These are phyloP conservation scores for Paulownia fortunei DNA, from an alignment of 257 asterid species.

Conservation along the genomic window DNA sequence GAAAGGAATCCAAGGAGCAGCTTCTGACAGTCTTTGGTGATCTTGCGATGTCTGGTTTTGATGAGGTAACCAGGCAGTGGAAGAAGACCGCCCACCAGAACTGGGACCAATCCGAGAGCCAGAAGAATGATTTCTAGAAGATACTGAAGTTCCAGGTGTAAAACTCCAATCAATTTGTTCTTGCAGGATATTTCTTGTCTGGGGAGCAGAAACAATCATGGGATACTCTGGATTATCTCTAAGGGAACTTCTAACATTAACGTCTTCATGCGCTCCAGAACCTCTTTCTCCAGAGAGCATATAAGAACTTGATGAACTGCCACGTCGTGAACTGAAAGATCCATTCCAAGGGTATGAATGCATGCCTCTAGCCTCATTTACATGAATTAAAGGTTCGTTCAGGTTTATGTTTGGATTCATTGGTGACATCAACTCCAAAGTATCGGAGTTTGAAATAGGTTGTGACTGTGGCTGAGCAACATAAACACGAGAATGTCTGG, in stretches of 20 bases:
- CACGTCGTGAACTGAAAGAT: constrained; percentile 49
- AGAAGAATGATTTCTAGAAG: constrained; percentile 54
- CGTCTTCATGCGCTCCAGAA: constrained; percentile 48
- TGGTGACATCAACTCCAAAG: constrained; percentile 47
- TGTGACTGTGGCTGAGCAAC: constrained; percentile 41
- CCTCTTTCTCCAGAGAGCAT: constrained; percentile 55
- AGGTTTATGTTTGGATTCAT: constrained; percentile 36
- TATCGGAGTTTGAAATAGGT: constrained; percentile 41
- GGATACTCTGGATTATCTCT: constrained; percentile 55
- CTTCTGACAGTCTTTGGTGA: constrained; percentile 53
- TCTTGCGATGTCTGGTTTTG: constrained; percentile 53
- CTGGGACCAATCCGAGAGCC: constrained; percentile 48
- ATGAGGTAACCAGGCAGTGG: constrained; percentile 57
- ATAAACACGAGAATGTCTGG: constrained; percentile 48
- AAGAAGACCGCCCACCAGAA: constrained; percentile 47
- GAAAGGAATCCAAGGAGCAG: constrained; percentile 54
- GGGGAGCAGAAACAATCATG: constrained; percentile 51
- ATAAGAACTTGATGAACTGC: constrained; percentile 53
- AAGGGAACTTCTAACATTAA: constrained; percentile 46
- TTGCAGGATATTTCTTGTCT: constrained; percentile 51
- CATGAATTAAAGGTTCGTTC: constrained; percentile 48
- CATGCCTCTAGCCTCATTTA: constrained; percentile 52
- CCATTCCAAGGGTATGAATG: constrained; percentile 59
- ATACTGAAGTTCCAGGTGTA: constrained; percentile 53
- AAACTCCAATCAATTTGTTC: constrained; percentile 74